Evolutionary conservation across 768 basidiomycete genomes (phyloP), one percentile per base, ranked within the genome.

Genomic region (Suillus ampliporus): DNA sequence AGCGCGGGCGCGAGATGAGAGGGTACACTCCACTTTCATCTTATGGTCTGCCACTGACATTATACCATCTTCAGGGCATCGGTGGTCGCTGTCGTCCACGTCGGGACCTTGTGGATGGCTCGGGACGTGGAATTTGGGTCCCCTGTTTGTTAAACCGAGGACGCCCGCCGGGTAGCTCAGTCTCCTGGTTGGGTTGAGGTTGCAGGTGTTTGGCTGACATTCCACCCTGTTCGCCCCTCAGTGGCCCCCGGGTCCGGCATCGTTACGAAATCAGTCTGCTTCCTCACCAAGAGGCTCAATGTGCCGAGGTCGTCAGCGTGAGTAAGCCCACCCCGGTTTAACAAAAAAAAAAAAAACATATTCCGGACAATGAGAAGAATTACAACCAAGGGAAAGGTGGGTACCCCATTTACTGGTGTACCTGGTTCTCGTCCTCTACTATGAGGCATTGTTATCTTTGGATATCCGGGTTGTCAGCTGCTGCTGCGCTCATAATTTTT

Each of bases 211-310:
- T 38, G 40, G 35, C 37, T 54, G 23, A 23, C 13, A 14, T 54
- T 38, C 37, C 9, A 37, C 23, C 9, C 53, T 5, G 21, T 54
- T 21, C 5, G 52, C 21, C 4, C 37, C 37, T 54, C 53, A 54
- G 37, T 37, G 37, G n/a, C n/a, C n/a, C n/a, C n/a, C n/a, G n/a
- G n/a, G n/a, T n/a, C n/a, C n/a, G n/a, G 6, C 15, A 37, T 4
- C n/a, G n/a, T n/a, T n/a, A n/a, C n/a, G n/a, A n/a, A n/a, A n/a
- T 4, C 1, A 23, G 53, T 38, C 53, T 38, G 37, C 15, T 38
- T 54, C 53, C 37, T 54, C 15, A 14, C 53, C 21, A 26, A 38
- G 31, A 51, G 28, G 51, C 31, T 52, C 26, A 48, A 48, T 26
- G 31, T 23, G 53, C 35, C 21, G 37, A 38, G 53, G 53, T 37